Evolutionary conservation across 345 rosid species (phyloP).

Genomic region (Rhizophora mangle): DNA sequence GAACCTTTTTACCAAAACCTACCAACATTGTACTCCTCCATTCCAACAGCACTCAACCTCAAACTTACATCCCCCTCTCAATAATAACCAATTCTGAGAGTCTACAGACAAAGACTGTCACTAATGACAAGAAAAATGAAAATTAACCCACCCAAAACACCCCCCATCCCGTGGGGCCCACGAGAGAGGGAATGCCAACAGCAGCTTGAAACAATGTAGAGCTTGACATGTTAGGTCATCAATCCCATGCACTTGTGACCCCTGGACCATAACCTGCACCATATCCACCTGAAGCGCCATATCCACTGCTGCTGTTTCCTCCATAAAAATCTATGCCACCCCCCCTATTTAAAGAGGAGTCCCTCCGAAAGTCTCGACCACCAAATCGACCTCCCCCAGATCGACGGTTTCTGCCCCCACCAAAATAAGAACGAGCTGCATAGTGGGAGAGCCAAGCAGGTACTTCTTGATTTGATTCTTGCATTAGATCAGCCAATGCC

Average conservation of each 20-base stretch:
- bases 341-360: conserved; percentile 31
- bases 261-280: conserved; percentile 24
- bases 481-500: conserved; percentile 29
- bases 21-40: conserved; percentile 28
- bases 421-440: conserved; percentile 17
- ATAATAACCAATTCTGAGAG: conserved; percentile 23
- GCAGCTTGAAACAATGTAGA: conserved; percentile 18
- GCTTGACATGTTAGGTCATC: conserved; percentile 2
- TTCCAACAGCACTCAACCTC: background rate
- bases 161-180: background rate
- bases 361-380: conserved; percentile 28
- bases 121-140: background rate
- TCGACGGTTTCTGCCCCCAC: conserved; percentile 26
- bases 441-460: conserved; percentile 32
- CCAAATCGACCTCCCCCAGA: conserved; percentile 27
- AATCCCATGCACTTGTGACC: conserved; percentile 35
- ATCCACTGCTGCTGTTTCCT: conserved; percentile 29
- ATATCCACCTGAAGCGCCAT: conserved; percentile 17
- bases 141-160: background rate
- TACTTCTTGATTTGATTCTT: conserved; percentile 33
- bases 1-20: conserved; percentile 18
- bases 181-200: conserved; percentile 15
- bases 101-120: conserved; percentile 9
- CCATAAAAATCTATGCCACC: conserved; percentile 33
- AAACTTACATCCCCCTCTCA: conserved; percentile 9